Base-by-base conservation (phyloP, 2,329 filamentous ascomycete species). In the Ceratocystis destructans region DNA sequence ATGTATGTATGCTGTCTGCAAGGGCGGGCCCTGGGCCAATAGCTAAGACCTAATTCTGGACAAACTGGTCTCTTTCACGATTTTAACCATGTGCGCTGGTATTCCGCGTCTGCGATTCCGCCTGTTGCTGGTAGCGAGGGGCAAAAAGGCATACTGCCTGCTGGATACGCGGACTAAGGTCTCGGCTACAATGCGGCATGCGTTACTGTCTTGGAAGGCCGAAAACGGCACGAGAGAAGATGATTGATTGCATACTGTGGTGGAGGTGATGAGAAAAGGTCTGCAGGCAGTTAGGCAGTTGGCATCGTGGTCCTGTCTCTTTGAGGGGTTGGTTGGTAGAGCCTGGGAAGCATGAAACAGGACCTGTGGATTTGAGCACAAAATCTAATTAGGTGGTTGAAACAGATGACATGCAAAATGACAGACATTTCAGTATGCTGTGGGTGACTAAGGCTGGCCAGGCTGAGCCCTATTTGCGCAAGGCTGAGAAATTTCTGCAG, bases 1-100 rank as follows among this genome's bases (percentile, higher is more conserved):
- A 5, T 41, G 37, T 4, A 28, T 22, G 22, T 37, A 41, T 41
- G 37, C 37, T 41, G 12, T 71, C 7, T 70, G 68, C 2, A 71
- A 69, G 10, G 41, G 69, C 68, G 1, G 74, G 72, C 59, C 31
- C 28, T 57, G 22, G 15, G 25, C 25, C 48, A 50, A 25, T n/a
- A 17, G 6, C 22, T 33, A n/a, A 20, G 55, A 31, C 55, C 33
- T 72, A 71, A 3, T 25, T 20, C 50, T 61, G 10, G 75, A 74
- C n/a, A 76, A 77, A 68, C 76, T 77, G 46, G 76, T 73, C 64
- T 74, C 75, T 67, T 78, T 77, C 46, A 78, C 74, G 31, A 77
- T 73, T 41, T 41, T 76, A 76, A 77, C 64, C 73, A 71, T 1
- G 72, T 71, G n/a, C 67, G 67, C 75, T 75, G 77, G 64, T 71